Evolutionary conservation across 441 rosid species (phyloP).

Genomic region (Adansonia rubrostipa): DNA sequence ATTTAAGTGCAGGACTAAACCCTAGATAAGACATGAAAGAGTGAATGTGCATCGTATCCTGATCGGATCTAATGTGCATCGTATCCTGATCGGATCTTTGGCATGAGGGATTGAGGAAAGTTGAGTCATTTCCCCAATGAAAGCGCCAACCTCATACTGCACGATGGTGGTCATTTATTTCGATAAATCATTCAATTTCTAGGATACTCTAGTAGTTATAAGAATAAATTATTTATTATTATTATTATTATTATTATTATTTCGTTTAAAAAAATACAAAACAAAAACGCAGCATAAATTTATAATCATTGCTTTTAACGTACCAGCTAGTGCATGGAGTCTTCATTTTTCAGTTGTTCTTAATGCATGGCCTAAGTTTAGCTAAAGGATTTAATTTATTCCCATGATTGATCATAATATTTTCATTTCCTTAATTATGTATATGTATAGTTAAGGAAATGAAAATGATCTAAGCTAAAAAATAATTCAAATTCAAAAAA

Average conservation of each 20-base stretch:
- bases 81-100: conserved; percentile 18
- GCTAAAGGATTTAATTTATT: no score
- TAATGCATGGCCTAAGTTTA: no score
- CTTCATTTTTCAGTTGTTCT: no score
- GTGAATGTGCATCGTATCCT: no score
- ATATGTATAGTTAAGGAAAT: no score
- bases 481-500: no score
- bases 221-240: neutral
- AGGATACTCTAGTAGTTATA: neutral
- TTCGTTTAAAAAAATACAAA: neutral
- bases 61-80: no score
- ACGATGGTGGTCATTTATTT: conserved; percentile 13
- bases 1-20: neutral
- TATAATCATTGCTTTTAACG: neutral
- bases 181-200: neutral
- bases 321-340: conserved; percentile 18
- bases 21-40: neutral
- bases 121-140: conserved; percentile 30
- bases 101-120: conserved; percentile 25
- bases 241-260: neutral
- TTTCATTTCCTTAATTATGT: no score
- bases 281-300: no score
- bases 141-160: conserved; percentile 27
- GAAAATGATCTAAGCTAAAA: no score
- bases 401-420: no score